Conservation (phyloP, 176 grass and related monocot genomes). For the Carex parvula region DNA sequence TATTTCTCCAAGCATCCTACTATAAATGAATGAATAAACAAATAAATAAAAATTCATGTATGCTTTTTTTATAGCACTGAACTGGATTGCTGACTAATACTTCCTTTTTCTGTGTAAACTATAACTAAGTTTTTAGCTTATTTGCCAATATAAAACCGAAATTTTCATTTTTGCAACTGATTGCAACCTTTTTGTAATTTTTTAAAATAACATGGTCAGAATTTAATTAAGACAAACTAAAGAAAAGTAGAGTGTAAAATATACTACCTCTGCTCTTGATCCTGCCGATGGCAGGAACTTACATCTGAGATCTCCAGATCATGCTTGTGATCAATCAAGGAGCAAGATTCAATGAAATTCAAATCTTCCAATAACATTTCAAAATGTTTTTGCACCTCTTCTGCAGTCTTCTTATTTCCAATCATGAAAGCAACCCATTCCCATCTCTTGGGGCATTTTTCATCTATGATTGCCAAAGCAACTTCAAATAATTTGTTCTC, state of each 20-base stretch:
- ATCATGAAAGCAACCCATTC: constrained; percentile 33
- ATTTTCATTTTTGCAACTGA: background rate
- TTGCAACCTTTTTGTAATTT: background rate
- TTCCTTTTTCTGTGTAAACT: background rate
- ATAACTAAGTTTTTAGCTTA: background rate
- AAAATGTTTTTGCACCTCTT: constrained; percentile 36
- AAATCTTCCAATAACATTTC: constrained; percentile 31
- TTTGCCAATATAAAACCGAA: background rate
- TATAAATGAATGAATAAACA: constrained; percentile 1
- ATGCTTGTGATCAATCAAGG: constrained; percentile 25
- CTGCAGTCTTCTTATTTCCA: constrained; percentile 31
- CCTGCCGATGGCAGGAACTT: background rate
- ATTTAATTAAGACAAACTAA: background rate
- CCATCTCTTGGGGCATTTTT: constrained; percentile 30
- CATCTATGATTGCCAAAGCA: constrained; percentile 30
- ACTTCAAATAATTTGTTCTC: constrained; percentile 40
- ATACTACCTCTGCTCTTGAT: constrained; percentile 34
- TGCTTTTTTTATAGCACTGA: background rate
- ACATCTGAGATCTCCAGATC: background rate
- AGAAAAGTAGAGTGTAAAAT: background rate
- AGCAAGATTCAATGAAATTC: constrained; percentile 27
- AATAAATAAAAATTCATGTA: background rate
- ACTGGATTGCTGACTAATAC: background rate
- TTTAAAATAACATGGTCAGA: background rate
- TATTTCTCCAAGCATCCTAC: constrained; percentile 32